A percentile compares a stretch with the other conserved stretches of the same genome.
Evolutionary conservation across 164 flowering plant genomes (phyloP).

Genomic region (Annona cherimola): DNA sequence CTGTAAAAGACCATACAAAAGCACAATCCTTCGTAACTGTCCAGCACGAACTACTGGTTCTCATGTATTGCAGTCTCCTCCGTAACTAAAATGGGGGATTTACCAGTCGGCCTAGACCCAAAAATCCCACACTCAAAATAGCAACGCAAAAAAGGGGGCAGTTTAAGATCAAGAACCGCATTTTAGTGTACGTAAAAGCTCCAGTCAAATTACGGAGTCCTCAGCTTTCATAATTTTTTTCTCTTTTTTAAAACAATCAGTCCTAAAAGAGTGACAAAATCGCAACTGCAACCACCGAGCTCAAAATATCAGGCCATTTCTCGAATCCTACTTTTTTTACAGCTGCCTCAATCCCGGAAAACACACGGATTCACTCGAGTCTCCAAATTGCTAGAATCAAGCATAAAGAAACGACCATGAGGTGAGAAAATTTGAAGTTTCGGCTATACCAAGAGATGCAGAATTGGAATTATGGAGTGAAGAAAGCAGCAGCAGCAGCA

Average conservation of each 20-base stretch:
- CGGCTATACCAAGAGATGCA: constrained; percentile 27
- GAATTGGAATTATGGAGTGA: constrained; percentile 20
- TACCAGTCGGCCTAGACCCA: neutral
- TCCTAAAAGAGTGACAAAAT: no score
- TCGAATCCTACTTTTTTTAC: neutral
- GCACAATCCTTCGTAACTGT: neutral
- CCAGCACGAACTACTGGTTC: neutral
- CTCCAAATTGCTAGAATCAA: neutral
- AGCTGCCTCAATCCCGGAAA: neutral
- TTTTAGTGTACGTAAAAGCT: neutral
- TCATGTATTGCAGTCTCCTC: neutral
- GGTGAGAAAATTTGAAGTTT: neutral
- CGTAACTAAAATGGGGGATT: neutral
- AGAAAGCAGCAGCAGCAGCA: constrained; percentile 22
- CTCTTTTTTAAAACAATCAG: neutral
- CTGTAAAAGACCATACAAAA: neutral
- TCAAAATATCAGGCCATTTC: neutral
- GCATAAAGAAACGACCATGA: neutral
- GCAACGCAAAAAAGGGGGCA: neutral
- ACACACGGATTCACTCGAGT: neutral
- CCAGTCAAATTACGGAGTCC: neutral
- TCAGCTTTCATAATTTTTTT: neutral
- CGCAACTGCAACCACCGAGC: neutral
- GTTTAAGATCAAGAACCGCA: neutral
- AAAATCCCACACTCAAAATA: neutral